Percentiles rank a stretch among this genome's conserved stretches.
Evolutionary conservation across 2,329 filamentous ascomycete species (phyloP).

Genomic region (Pochonia chlamydosporia): DNA sequence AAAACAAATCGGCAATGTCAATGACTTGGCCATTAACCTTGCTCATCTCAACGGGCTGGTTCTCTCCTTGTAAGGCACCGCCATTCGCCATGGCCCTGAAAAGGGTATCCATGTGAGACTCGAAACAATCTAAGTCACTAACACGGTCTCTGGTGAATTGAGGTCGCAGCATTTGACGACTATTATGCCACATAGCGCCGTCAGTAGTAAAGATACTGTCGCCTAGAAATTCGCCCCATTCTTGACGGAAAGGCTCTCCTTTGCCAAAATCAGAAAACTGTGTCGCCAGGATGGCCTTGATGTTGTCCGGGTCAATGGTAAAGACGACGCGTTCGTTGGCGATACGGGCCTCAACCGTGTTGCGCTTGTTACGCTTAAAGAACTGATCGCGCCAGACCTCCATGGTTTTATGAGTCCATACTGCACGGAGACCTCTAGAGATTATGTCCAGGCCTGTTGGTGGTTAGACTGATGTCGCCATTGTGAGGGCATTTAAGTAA

Average conservation of each 20-base stretch:
- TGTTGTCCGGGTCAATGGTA: conserved; percentile 49
- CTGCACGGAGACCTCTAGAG: conserved; percentile 45
- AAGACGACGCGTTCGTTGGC: conserved; percentile 38
- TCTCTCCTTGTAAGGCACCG: conserved; percentile 50
- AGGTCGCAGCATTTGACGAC: conserved; percentile 74
- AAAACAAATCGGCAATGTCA: conserved; percentile 73
- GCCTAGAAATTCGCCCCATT: conserved; percentile 43
- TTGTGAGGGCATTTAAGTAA: background rate
- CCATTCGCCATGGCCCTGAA: conserved; percentile 60
- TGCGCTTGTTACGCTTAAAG: conserved; percentile 29
- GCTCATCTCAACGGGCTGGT: conserved; percentile 58
- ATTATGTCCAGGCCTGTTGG: conserved; percentile 57
- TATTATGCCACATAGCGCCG: conserved; percentile 70
- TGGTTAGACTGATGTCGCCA: background rate
- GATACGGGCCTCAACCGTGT: conserved; percentile 60
- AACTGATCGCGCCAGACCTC: conserved; percentile 57
- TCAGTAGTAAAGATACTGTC: conserved; percentile 73
- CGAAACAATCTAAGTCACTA: conserved; percentile 75
- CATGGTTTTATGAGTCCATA: conserved; percentile 48
- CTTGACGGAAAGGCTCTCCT: conserved; percentile 33
- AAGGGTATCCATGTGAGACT: conserved; percentile 70
- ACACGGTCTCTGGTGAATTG: conserved; percentile 84
- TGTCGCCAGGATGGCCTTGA: conserved; percentile 50
- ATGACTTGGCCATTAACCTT: conserved; percentile 55
- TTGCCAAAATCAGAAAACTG: conserved; percentile 51